Evolutionary conservation across 768 basidiomycete genomes (phyloP).

Genomic region (Russula earlei): DNA sequence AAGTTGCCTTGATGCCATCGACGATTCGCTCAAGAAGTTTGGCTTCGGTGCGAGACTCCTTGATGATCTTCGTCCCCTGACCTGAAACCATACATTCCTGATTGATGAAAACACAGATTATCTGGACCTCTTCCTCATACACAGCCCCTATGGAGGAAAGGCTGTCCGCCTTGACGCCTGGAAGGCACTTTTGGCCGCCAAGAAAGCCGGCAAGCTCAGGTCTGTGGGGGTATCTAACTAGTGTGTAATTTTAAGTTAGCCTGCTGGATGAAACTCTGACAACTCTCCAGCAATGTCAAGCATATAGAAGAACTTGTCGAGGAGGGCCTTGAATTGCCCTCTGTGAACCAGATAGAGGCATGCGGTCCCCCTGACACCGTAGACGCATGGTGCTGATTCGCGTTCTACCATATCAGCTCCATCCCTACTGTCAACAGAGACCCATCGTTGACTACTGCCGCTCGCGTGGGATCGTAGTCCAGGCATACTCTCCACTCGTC

Average conservation of each 20-base stretch:
- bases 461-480: slow-evolving; percentile 45
- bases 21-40: slow-evolving; percentile 4
- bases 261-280: neutral
- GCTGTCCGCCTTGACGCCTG: slow-evolving; percentile 62
- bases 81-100: neutral
- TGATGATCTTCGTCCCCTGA: neutral
- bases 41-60: neutral
- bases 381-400: neutral
- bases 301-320: slow-evolving; percentile 67
- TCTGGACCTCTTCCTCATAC: slow-evolving; percentile 71
- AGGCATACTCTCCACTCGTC: slow-evolving; percentile 74
- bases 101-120: slow-evolving; percentile 35
- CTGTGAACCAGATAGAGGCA: slow-evolving; percentile 80
- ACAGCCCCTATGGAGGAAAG: slow-evolving; percentile 58
- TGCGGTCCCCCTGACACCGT: neutral
- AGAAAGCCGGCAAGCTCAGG: slow-evolving; percentile 53
- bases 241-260: slow-evolving; percentile 35
- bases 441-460: slow-evolving; percentile 41
- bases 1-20: slow-evolving; percentile 2
- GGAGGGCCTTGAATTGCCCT: slow-evolving; percentile 53
- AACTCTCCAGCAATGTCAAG: slow-evolving; percentile 43
- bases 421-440: slow-evolving; percentile 51
- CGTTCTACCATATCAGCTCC: slow-evolving; percentile 42
- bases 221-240: slow-evolving; percentile 81
- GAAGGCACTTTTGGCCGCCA: slow-evolving; percentile 56